A percentile compares a stretch with the other conserved stretches of the same genome.
These are phyloP conservation scores for Tetraselmis striata DNA, from an alignment of 139 green algal genomes.

Conservation along the genomic window DNA sequence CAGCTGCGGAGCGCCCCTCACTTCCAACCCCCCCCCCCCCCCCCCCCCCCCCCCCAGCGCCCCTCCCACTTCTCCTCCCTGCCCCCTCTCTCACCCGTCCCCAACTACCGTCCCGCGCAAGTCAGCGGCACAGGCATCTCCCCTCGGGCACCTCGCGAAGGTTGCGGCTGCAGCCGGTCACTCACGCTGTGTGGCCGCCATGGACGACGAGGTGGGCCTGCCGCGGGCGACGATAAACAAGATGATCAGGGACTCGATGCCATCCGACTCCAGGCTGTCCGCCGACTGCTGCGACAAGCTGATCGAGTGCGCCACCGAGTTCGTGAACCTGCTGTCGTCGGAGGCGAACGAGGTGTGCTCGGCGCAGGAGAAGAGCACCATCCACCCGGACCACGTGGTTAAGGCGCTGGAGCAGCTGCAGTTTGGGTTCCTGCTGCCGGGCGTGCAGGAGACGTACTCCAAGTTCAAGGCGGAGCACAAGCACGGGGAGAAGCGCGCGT, in stretches of 20 bases:
- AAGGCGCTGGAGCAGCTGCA: slow-evolving; percentile 47
- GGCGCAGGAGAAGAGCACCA: slow-evolving; percentile 45
- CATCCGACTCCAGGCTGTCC: slow-evolving; percentile 30
- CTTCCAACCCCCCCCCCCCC: too few relatives aligned
- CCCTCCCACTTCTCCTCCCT: too few relatives aligned
- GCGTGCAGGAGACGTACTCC: slow-evolving; percentile 22
- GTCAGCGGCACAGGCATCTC: too few relatives aligned
- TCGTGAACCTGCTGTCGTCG: slow-evolving; percentile 1
- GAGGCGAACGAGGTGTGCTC: slow-evolving; percentile 54
- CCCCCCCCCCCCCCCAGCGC: too few relatives aligned
- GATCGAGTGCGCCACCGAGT: slow-evolving; percentile 42
- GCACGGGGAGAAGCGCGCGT: slow-evolving; percentile 15
- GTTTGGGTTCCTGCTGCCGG: slow-evolving; percentile 38
- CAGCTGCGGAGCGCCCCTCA: too few relatives aligned
- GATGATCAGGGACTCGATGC: slow-evolving; percentile 43
- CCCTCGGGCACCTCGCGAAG: too few relatives aligned
- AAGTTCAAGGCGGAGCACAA: slow-evolving; percentile 36
- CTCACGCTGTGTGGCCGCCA: too few relatives aligned
- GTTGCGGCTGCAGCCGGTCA: too few relatives aligned
- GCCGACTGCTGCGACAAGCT: slow-evolving; percentile 41
- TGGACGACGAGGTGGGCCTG: not conserved
- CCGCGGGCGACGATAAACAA: slow-evolving; percentile 39
- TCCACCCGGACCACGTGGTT: slow-evolving; percentile 58
- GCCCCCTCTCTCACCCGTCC: too few relatives aligned
- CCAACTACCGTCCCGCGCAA: too few relatives aligned